Conservation (phyloP, 2,329 filamentous ascomycete genomes). For the Pseudogymnoascus sp. region DNA sequence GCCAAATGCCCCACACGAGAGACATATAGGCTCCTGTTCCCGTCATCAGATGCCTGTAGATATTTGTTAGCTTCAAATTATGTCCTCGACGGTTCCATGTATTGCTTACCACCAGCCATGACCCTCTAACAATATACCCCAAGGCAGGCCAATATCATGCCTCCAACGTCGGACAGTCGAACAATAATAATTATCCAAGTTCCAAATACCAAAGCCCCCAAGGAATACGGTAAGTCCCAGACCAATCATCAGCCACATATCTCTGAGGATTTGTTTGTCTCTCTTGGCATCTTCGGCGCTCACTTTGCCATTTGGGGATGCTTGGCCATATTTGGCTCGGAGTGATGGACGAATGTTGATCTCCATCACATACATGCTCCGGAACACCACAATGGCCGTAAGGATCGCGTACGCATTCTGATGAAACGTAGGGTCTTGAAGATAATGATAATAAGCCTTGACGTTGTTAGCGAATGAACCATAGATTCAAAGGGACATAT, state of each 20-base stretch:
- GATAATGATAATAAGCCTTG: slow-evolving; percentile 61
- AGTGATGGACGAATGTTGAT: slow-evolving; percentile 52
- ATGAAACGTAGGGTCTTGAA: slow-evolving; percentile 66
- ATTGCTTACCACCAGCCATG: slow-evolving; percentile 62
- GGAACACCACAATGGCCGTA: slow-evolving; percentile 56
- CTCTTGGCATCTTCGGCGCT: slow-evolving; percentile 46
- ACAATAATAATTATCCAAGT: slow-evolving; percentile 60
- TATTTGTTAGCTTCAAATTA: background rate
- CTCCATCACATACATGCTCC: slow-evolving; percentile 66
- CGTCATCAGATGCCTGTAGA: slow-evolving; percentile 59
- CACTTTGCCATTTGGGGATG: slow-evolving; percentile 35
- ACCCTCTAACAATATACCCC: slow-evolving; percentile 65
- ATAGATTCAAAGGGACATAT: background rate
- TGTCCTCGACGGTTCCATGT: background rate
- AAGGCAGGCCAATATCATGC: slow-evolving; percentile 57
- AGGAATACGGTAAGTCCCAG: slow-evolving; percentile 57
- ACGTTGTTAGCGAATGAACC: background rate
- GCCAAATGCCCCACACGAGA: slow-evolving; percentile 65
- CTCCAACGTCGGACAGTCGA: slow-evolving; percentile 52
- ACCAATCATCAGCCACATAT: slow-evolving; percentile 63
- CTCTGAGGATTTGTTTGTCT: slow-evolving; percentile 51
- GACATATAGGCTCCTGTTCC: slow-evolving; percentile 65
- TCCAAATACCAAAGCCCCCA: slow-evolving; percentile 62
- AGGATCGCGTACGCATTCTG: slow-evolving; percentile 64
- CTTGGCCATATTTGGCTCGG: slow-evolving; percentile 34